Base-by-base conservation (phyloP, 164 flowering plant genomes). In the Tetracentron sinense region DNA sequence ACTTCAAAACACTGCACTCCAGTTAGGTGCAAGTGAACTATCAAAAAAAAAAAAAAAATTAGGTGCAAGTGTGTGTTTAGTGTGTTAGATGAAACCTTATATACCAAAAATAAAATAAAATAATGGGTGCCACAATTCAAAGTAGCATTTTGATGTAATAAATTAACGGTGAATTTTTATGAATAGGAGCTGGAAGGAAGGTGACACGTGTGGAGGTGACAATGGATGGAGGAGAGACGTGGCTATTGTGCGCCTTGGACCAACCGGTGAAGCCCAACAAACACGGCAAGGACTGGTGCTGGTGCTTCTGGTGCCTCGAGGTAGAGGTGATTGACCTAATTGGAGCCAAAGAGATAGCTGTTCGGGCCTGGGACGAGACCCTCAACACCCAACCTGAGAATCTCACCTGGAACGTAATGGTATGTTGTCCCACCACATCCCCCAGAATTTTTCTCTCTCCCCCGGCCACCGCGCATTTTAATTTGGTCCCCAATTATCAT, bases 231-330 rank as follows among this genome's bases (percentile, higher is more conserved):
- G 97, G 97, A 1, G 99, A 95, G 26, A 79, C 87, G 56, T 95
- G 99, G 99, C 77, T 63, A 2, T 77, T 86, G 56, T 79, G 88
- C 73, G 28, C 33, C 0, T 21, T 91, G 77, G 89, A 91, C 65
- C 88, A 78, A 61, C 87, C 72, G 2, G 99, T 91, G 81, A 91
- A 81, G 78, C 86, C 92, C 7, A 95, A 63, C 86, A 86, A 79
- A 69, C 89, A 81, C 50, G 92, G 96, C 2, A 91, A 81, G 63
- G 86, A 80, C 72, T 95, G 97, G 97, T 95, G 99, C 76, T 95
- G 99, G 99, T 91, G 99, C 66, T 95, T 95, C 82, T 95, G 99
- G 99, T 85, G 85, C 0, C 71, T 95, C 16, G 96, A 91, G 66
- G 94, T 89, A 30, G 96, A 91, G 71, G 96, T 89, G 10, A 69